Evolutionary conservation across 805 yeast genomes (phyloP).

Genomic region (Phaffomyces antillensis): DNA sequence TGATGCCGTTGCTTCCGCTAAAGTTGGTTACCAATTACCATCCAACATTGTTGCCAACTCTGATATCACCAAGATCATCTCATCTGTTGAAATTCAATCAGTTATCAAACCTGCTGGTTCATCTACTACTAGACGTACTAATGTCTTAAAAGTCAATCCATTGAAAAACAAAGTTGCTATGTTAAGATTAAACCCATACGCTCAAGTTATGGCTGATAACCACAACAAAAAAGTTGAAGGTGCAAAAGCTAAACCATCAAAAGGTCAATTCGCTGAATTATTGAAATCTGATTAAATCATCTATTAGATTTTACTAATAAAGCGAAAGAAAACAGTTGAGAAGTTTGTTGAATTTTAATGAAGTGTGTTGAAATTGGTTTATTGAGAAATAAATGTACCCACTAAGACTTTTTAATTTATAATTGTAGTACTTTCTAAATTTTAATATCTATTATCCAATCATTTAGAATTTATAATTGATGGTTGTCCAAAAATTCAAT

Average conservation of each 20-base stretch:
- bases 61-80: conserved; percentile 94
- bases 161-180: conserved; percentile 98
- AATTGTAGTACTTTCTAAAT: too few relatives aligned
- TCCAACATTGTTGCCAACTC: conserved; percentile 89
- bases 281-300: conserved; percentile 51
- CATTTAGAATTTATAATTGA: too few relatives aligned
- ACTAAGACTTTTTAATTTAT: too few relatives aligned
- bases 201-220: conserved; percentile 91
- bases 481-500: too few relatives aligned
- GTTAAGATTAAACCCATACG: conserved; percentile 99
- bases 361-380: too few relatives aligned
- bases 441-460: too few relatives aligned
- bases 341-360: background rate
- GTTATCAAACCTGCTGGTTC: conserved; percentile 96
- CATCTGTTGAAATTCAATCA: conserved; percentile 98
- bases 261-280: conserved; percentile 62
- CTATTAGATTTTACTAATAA: background rate
- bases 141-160: conserved; percentile 98
- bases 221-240: conserved; percentile 70
- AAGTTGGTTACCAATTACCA: conserved; percentile 91
- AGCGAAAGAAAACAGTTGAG: background rate
- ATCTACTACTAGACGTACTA: conserved; percentile 85
- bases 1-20: conserved; percentile 74
- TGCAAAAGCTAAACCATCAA: conserved; percentile 57
- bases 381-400: too few relatives aligned